phyloP scores from a whole-genome alignment of 192 early-diverging fungal genomes.

The Linnemannia exigua region DNA sequence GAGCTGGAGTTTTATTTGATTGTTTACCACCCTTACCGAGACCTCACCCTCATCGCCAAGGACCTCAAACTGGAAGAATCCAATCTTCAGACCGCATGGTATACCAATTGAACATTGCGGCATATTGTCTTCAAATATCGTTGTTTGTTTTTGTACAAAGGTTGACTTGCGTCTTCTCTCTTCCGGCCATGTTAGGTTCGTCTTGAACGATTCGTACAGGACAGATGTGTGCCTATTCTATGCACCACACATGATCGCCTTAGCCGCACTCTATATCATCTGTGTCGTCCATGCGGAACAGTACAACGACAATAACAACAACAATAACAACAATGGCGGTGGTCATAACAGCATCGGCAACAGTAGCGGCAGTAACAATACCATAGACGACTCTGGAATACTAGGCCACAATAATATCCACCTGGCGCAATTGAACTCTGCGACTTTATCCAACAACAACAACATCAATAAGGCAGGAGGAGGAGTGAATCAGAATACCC shows the following conservation, averaged over 20 bases:
- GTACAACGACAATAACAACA: conserved; percentile 25
- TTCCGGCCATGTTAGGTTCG: conserved; percentile 58
- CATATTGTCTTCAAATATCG: too few species aligned
- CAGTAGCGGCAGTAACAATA: conserved; percentile 11
- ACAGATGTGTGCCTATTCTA: conserved; percentile 87
- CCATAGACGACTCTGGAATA: background rate
- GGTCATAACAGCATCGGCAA: background rate
- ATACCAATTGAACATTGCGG: too few species aligned
- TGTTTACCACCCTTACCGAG: conserved; percentile 90
- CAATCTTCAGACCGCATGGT: conserved; percentile 73
- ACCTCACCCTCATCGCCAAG: conserved; percentile 71
- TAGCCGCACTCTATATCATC: conserved; percentile 83
- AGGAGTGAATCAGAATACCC: background rate
- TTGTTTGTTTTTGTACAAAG: too few species aligned
- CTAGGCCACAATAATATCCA: conserved; percentile 34
- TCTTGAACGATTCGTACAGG: conserved; percentile 88
- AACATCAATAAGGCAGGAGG: background rate
- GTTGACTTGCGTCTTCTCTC: too few species aligned
- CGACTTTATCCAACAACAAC: conserved; percentile 13
- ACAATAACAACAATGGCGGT: conserved; percentile 1
- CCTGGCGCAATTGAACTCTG: background rate
- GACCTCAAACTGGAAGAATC: conserved; percentile 66
- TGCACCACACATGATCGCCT: conserved; percentile 91
- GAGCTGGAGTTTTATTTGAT: conserved; percentile 93
- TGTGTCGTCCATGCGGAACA: conserved; percentile 65